phyloP scores from a whole-genome alignment of 305 asterid species.

The Solanum hybrid region DNA sequence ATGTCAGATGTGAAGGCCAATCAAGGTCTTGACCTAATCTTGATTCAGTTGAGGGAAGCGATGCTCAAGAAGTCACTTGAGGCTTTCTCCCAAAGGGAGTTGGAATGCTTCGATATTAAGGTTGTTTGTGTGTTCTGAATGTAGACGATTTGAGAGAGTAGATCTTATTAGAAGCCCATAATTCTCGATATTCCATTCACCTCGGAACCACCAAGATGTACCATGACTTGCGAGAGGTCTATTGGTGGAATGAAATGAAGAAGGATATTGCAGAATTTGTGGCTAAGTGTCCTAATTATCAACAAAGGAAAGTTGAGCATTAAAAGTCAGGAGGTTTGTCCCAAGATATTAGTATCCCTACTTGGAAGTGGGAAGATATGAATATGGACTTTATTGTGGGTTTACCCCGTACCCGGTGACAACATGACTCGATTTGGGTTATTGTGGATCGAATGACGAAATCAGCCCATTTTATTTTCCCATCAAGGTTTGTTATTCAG shows the following conservation, averaged over 20 bases:
- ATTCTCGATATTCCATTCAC: not conserved
- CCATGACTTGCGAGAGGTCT: not conserved
- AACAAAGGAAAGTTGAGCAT: not conserved
- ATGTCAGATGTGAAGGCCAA: not conserved
- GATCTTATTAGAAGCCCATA: not conserved
- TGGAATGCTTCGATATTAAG: not conserved
- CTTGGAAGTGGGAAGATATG: too few species aligned
- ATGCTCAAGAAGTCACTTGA: not conserved
- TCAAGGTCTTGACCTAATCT: not conserved
- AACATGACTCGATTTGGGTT: not conserved
- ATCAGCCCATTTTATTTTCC: not conserved
- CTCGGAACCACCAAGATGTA: not conserved
- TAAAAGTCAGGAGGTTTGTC: not conserved
- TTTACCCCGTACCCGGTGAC: not conserved
- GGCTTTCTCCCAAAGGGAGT: not conserved
- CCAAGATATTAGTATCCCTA: not conserved
- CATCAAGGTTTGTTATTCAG: not conserved
- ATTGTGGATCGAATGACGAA: not conserved
- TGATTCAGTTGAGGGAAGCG: not conserved
- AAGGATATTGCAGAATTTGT: too few species aligned
- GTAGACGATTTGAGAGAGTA: too few species aligned
- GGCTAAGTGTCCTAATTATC: not conserved
- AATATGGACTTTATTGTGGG: not conserved
- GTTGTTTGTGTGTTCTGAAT: not conserved
- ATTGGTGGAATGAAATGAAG: not conserved